Evolutionary conservation across 169 alveolate species (phyloP).

Genomic region (Babesia bovis): DNA sequence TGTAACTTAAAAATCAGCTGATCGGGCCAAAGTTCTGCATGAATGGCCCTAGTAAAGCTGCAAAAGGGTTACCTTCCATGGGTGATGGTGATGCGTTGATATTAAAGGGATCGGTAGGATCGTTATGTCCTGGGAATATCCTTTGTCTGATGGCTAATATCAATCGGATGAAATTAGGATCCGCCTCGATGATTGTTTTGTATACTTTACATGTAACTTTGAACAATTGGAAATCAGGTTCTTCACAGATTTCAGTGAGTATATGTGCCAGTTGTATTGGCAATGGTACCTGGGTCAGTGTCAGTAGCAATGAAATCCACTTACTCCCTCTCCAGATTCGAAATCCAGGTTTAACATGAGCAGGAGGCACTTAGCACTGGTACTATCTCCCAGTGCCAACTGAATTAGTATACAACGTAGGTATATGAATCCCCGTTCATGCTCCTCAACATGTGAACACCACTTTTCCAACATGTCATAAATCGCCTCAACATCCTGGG

Average conservation of each 20-base stretch:
- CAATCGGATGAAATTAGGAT: conserved; percentile 40
- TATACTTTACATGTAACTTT: conserved; percentile 43
- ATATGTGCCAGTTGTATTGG: conserved; percentile 63
- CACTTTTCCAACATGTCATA: conserved; percentile 23
- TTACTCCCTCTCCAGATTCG: conserved; percentile 38
- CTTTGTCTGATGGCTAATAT: neutral
- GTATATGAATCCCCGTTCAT: conserved; percentile 37
- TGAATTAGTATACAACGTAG: conserved; percentile 49
- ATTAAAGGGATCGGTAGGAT: conserved; percentile 23
- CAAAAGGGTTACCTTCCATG: neutral
- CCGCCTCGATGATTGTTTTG: conserved; percentile 46
- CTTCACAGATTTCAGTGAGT: conserved; percentile 48
- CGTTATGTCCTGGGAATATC: conserved; percentile 25
- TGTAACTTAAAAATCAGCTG: too few species aligned
- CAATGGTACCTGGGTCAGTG: conserved; percentile 29
- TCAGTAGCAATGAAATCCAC: neutral
- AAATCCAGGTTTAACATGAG: conserved; percentile 47
- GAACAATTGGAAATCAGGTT: conserved; percentile 35
- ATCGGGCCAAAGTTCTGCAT: too few species aligned
- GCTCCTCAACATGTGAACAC: conserved; percentile 36
- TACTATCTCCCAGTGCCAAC: conserved; percentile 35
- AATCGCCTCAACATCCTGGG: conserved; percentile 57
- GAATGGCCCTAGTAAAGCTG: conserved; percentile 13
- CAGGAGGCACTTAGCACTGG: conserved; percentile 52
- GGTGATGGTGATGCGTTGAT: neutral